Evolutionary conservation across 2,329 filamentous ascomycete species (phyloP), one percentile per base, ranked within the genome.

Genomic region (Torrubiellomyces zombiae): DNA sequence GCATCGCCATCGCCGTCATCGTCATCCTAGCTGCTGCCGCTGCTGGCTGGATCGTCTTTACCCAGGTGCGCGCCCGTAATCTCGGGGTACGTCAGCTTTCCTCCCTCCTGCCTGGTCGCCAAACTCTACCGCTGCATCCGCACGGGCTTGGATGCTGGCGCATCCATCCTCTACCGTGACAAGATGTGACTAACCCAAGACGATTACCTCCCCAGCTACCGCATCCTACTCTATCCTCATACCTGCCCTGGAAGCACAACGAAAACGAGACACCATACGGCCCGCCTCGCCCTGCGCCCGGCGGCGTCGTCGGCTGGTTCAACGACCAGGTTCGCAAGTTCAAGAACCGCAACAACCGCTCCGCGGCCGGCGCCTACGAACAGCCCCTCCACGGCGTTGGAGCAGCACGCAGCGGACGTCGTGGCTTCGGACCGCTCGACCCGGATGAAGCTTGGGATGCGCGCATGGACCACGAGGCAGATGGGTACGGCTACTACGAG

Each of bases 361-460:
- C 67, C 19, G 75, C 76, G 0, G 58, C 64, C 2, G 79, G 77
- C 35, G 74, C 75, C 23, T 83, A 82, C 55, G 78, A 83, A 40
- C 54, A 81, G 38, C 53, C 63, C 5, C 43, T 53, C 6, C 47
- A 48, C 21, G 52, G 47, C 26, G 51, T 47, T 30, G 49, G 47
- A 25, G 48, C 48, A 27, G 41, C 40, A 12, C 34, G 48, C 17
- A 53, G 54, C 22, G 53, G 56, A 28, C 58, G 60, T 27, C 51
- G 66, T 27, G 69, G 69, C 13, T 74, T 77, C 45, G 70, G 73
- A 2, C 59, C 71, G 4, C 62, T 82, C 22, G 81, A 89, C 41
- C 78, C 78, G 2, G 81, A 91, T 44, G 79, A 85, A 42, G 79
- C 80, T 2, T 92, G 82, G 82, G 80, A 89, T 52, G 54, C 78